Conservation (phyloP, 345 rosid species). For the Salix brachista region DNA sequence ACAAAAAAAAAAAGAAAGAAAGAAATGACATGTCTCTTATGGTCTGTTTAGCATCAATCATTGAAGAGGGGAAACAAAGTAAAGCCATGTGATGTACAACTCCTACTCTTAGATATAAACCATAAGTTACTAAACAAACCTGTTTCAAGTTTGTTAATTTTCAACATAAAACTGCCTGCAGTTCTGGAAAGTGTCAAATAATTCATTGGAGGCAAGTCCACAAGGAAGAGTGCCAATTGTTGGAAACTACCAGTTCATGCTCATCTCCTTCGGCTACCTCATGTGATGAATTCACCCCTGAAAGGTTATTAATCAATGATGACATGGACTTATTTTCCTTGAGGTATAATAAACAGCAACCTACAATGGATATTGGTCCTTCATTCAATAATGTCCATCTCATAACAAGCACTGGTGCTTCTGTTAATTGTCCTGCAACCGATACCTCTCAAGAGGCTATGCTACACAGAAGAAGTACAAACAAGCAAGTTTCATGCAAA, state of each 20-base stretch:
- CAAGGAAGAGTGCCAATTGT: slow-evolving; percentile 56
- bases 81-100: background rate
- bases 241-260: slow-evolving; percentile 35
- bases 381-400: slow-evolving; percentile 22
- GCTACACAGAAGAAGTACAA: slow-evolving; percentile 43
- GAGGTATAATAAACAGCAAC: slow-evolving; percentile 32
- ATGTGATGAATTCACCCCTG: slow-evolving; percentile 34
- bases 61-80: background rate
- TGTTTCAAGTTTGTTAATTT: background rate
- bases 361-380: slow-evolving; percentile 27
- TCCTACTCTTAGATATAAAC: background rate
- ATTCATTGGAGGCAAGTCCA: slow-evolving; percentile 89
- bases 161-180: slow-evolving; percentile 27
- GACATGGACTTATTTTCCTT: slow-evolving; percentile 29
- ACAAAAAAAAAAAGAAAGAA: no score
- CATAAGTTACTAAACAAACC: background rate
- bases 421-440: slow-evolving; percentile 28
- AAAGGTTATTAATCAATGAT: slow-evolving; percentile 18
- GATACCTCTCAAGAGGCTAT: slow-evolving; percentile 40
- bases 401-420: slow-evolving; percentile 22
- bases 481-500: slow-evolving; percentile 34
- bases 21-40: background rate
- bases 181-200: slow-evolving; percentile 93
- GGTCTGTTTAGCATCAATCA: background rate
- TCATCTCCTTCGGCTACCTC: slow-evolving; percentile 39